phyloP scores from a whole-genome alignment of 2,329 filamentous ascomycete species.

The Grosmannia penicillata region DNA sequence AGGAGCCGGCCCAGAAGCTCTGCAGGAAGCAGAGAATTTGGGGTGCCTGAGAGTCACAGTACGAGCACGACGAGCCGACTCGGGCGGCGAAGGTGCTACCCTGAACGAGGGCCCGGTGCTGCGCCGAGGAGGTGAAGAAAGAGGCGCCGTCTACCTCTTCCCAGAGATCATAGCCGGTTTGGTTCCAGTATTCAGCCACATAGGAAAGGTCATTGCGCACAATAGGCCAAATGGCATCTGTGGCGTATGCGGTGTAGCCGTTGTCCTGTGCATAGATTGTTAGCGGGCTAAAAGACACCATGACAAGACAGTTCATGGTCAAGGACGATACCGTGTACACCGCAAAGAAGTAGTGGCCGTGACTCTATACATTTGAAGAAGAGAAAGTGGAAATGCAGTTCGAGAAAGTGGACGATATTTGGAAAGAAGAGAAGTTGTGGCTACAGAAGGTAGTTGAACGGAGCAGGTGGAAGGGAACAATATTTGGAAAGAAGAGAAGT shows the following conservation, averaged over 20 bases:
- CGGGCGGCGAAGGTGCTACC: slow-evolving; percentile 50
- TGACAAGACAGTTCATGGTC: too few relatives aligned
- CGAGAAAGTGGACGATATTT: too few relatives aligned
- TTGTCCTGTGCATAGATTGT: too few relatives aligned
- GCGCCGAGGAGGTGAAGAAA: slow-evolving; percentile 61
- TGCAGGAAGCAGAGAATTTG: slow-evolving; percentile 61
- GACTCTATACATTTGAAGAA: too few relatives aligned
- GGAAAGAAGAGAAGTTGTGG: too few relatives aligned
- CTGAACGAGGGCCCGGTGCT: slow-evolving; percentile 55
- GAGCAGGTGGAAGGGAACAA: too few relatives aligned
- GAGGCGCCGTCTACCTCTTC: slow-evolving; percentile 65
- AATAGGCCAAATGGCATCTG: slow-evolving; percentile 52
- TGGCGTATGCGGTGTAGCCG: slow-evolving; percentile 43
- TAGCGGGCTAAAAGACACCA: too few relatives aligned
- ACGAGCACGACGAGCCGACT: slow-evolving; percentile 43
- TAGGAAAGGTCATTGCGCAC: slow-evolving; percentile 65
- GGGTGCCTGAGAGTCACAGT: slow-evolving; percentile 48
- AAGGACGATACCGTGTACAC: too few relatives aligned
- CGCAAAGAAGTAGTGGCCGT: too few relatives aligned
- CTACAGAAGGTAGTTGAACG: too few relatives aligned
- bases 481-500: too few relatives aligned
- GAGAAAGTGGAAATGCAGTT: too few relatives aligned
- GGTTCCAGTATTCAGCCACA: slow-evolving; percentile 57
- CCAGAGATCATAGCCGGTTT: slow-evolving; percentile 63
- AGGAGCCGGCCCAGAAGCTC: slow-evolving; percentile 55